Conservation (phyloP, 2,329 filamentous ascomycete genomes). For the Neopestalotiopsis rosae region DNA sequence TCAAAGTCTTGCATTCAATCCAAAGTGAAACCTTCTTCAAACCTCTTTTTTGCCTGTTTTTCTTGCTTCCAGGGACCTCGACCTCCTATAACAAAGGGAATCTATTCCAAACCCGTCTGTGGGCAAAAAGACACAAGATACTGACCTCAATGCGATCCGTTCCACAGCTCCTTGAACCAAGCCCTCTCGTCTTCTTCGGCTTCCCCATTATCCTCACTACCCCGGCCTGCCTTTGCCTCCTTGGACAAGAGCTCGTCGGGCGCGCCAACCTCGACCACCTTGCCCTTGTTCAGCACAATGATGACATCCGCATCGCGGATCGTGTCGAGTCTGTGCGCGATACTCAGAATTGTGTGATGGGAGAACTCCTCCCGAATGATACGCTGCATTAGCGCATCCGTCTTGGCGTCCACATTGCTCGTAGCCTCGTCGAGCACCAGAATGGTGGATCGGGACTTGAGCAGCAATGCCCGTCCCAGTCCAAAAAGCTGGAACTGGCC, state of each 20-base stretch:
- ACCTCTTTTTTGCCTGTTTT: not conserved
- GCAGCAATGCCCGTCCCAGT: constrained; percentile 15
- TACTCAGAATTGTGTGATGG: constrained; percentile 2
- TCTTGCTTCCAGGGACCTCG: not conserved
- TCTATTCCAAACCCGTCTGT: not conserved
- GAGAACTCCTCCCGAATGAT: constrained; percentile 17
- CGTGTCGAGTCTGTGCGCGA: constrained; percentile 18
- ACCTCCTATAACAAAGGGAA: too few relatives aligned
- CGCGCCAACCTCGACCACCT: constrained; percentile 15
- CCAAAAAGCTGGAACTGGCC: constrained; percentile 18
- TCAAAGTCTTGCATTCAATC: not conserved
- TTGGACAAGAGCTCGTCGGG: constrained; percentile 9
- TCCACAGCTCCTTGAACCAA: constrained; percentile 11
- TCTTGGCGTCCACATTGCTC: constrained; percentile 14
- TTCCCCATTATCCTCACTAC: not conserved
- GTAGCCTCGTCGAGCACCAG: constrained; percentile 17
- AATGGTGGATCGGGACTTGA: not conserved
- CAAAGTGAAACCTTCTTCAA: not conserved
- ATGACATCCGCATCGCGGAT: constrained; percentile 12
- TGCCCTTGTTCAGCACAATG: constrained; percentile 12
- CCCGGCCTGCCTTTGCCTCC: not conserved
- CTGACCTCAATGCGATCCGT: not conserved
- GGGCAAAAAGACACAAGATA: not conserved
- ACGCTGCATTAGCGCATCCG: constrained; percentile 13
- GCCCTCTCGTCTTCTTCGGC: not conserved